These are phyloP conservation scores for Debaryomycetaceae sp. DNA, from an alignment of 1,139 yeast genomes.

Conservation along the genomic window DNA sequence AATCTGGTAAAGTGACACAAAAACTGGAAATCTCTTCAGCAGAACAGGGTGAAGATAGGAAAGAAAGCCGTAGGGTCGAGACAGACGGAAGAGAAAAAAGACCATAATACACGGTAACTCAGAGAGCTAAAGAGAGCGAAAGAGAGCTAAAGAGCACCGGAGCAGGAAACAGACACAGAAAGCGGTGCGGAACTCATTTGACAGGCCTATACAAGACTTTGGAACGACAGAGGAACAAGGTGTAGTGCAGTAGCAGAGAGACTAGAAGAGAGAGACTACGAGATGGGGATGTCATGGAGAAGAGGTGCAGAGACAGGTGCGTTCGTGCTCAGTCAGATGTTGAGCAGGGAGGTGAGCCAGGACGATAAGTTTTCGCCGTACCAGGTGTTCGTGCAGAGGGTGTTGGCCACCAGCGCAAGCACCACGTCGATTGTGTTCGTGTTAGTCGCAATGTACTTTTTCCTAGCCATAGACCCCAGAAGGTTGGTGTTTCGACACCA, in stretches of 20 bases:
- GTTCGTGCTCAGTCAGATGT: neutral
- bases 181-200: neutral
- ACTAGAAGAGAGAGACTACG: neutral
- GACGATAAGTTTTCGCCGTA: slow-evolving; percentile 21
- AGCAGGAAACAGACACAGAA: too few relatives aligned
- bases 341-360: slow-evolving; percentile 15
- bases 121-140: too few relatives aligned
- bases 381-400: slow-evolving; percentile 35
- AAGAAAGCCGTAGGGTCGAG: too few relatives aligned
- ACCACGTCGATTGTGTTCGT: slow-evolving; percentile 57
- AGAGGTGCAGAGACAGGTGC: neutral
- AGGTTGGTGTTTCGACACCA: slow-evolving; percentile 67
- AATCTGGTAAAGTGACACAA: neutral
- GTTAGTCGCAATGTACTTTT: slow-evolving; percentile 49
- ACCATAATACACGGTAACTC: too few relatives aligned
- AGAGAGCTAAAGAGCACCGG: too few relatives aligned
- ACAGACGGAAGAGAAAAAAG: too few relatives aligned
- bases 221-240: neutral
- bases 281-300: neutral
- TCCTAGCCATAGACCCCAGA: slow-evolving; percentile 59
- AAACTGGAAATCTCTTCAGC: neutral
- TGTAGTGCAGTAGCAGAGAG: neutral
- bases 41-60: too few relatives aligned
- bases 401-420: slow-evolving; percentile 55
- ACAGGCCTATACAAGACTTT: neutral